phyloP scores from a whole-genome alignment of 305 asterid species.

The Ruellia speciosa region DNA sequence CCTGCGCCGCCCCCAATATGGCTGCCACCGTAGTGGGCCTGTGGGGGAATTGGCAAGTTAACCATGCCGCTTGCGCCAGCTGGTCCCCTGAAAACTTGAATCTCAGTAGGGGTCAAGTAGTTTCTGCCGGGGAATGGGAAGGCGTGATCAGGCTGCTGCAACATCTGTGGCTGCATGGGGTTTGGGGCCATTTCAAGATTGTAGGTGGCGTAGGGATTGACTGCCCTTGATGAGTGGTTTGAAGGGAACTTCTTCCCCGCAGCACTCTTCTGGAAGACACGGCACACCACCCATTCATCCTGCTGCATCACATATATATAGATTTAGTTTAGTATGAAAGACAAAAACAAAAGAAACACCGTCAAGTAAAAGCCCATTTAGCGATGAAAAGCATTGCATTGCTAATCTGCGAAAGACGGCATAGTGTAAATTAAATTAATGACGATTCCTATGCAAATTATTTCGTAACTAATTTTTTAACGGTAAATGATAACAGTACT shows the following conservation, averaged over 20 bases:
- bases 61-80: constrained; percentile 23
- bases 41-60: constrained; percentile 48
- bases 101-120: constrained; percentile 48
- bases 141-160: constrained; percentile 31
- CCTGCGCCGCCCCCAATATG: constrained; percentile 14
- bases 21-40: constrained; percentile 31
- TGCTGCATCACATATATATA: constrained; percentile 35
- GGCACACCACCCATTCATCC: constrained; percentile 96
- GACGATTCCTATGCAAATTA: too few relatives aligned
- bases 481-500: too few relatives aligned
- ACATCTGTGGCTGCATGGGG: constrained; percentile 37
- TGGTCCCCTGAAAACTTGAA: constrained; percentile 33
- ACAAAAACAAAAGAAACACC: neutral
- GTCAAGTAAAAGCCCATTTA: too few relatives aligned
- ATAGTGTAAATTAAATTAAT: too few relatives aligned
- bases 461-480: too few relatives aligned
- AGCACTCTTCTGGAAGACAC: constrained; percentile 75
- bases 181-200: constrained; percentile 33
- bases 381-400: too few relatives aligned
- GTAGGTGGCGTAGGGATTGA: constrained; percentile 35
- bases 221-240: constrained; percentile 41
- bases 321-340: neutral
- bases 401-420: too few relatives aligned
- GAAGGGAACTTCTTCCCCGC: constrained; percentile 66
- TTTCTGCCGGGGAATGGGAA: constrained; percentile 37